A percentile compares a stretch with the other conserved stretches of the same genome.
phyloP scores from a whole-genome alignment of 768 basidiomycete genomes.

The Boletellus sp. region DNA sequence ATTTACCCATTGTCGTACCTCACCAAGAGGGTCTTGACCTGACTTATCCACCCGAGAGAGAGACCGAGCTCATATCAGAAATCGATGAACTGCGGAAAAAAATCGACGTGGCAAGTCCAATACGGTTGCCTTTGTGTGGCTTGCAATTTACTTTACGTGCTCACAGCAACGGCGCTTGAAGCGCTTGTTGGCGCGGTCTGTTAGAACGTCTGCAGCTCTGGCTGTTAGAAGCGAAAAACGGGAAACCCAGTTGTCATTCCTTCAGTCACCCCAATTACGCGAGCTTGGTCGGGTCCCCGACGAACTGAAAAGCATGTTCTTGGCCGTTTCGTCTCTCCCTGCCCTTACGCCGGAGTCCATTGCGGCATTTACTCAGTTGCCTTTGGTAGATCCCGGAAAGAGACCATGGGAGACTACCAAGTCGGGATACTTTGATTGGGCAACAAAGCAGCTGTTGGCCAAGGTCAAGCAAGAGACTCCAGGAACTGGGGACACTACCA shows the following conservation, averaged over 20 bases:
- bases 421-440: slow-evolving; percentile 79
- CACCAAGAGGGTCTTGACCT: slow-evolving; percentile 76
- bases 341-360: slow-evolving; percentile 39
- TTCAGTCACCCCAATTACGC: slow-evolving; percentile 39
- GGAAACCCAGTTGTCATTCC: slow-evolving; percentile 40
- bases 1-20: slow-evolving; percentile 67
- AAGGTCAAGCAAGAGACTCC: slow-evolving; percentile 22
- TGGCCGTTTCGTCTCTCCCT: slow-evolving; percentile 47
- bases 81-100: slow-evolving; percentile 63
- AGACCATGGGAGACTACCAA: slow-evolving; percentile 74
- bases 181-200: slow-evolving; percentile 51
- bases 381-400: slow-evolving; percentile 55
- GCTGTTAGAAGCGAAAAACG: slow-evolving; percentile 45
- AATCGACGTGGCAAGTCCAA: slow-evolving; percentile 61
- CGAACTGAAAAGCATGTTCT: slow-evolving; percentile 44
- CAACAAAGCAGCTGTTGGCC: slow-evolving; percentile 50
- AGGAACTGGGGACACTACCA: slow-evolving; percentile 15
- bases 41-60: slow-evolving; percentile 50
- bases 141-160: slow-evolving; percentile 8
- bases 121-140: background rate
- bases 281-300: slow-evolving; percentile 40
- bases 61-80: slow-evolving; percentile 61
- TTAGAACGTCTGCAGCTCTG: slow-evolving; percentile 44
- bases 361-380: slow-evolving; percentile 31
- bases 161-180: slow-evolving; percentile 65